Percentiles rank a stretch among this genome's conserved stretches.
Conservation (phyloP, 1,139 yeast genomes). For the Sugiyamaella sp. region DNA sequence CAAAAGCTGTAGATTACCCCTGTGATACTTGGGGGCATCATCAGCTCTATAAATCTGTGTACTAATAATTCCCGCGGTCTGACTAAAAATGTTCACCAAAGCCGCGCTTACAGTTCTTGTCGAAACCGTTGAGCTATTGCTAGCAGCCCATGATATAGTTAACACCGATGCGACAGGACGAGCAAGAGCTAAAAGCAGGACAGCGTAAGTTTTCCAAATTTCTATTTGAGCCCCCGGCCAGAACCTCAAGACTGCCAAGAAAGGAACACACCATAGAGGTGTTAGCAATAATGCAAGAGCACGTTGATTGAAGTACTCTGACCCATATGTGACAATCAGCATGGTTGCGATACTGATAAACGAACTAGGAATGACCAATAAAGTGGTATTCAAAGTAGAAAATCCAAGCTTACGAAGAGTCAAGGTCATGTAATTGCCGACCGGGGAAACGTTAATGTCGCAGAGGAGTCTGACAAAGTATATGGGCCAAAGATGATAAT, state of each 20-base stretch:
- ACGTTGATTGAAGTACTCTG: conserved; percentile 47
- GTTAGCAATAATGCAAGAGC: conserved; percentile 43
- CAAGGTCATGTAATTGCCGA: conserved; percentile 52
- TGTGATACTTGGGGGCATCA: conserved; percentile 60
- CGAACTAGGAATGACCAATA: conserved; percentile 55
- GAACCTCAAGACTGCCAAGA: conserved; percentile 50
- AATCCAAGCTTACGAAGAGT: conserved; percentile 57
- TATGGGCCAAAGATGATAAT: conserved; percentile 63
- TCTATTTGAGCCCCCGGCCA: conserved; percentile 53
- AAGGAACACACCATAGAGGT: conserved; percentile 47
- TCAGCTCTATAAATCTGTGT: conserved; percentile 57
- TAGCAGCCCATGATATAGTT: conserved; percentile 61
- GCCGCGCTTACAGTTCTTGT: conserved; percentile 65
- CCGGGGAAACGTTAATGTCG: conserved; percentile 50
- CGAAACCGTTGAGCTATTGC: conserved; percentile 61
- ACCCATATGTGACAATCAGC: conserved; percentile 47
- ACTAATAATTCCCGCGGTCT: conserved; percentile 55
- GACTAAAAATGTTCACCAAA: conserved; percentile 63
- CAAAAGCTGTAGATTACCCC: conserved; percentile 55
- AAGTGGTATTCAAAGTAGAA: conserved; percentile 55
- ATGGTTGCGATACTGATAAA: conserved; percentile 47
- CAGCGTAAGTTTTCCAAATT: conserved; percentile 46
- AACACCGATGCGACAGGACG: conserved; percentile 55
- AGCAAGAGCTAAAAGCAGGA: conserved; percentile 51
- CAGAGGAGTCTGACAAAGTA: conserved; percentile 55